These are phyloP conservation scores for Ampelomyces quisqualis DNA, from an alignment of 2,329 filamentous ascomycete genomes.

Conservation along the genomic window DNA sequence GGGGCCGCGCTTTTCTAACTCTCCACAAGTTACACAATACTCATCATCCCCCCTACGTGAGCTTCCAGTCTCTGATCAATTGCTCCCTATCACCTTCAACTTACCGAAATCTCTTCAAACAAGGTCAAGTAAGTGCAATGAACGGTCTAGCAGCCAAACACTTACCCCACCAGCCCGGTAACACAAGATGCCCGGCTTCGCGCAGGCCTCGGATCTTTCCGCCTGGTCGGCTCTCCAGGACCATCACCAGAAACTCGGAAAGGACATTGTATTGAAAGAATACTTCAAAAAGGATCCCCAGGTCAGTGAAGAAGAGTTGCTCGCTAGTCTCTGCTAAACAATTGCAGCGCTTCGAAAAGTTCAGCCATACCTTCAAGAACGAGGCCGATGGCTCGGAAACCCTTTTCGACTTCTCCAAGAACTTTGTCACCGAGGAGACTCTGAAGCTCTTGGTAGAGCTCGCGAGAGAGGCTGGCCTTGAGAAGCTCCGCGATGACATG, in stretches of 20 bases:
- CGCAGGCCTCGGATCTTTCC: conserved; percentile 80
- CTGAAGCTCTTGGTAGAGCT: conserved; percentile 83
- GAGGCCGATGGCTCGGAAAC: conserved; percentile 78
- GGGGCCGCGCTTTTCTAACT: conserved; percentile 20
- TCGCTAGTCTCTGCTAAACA: conserved; percentile 9
- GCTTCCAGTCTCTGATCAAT: conserved; percentile 18
- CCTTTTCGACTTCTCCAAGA: conserved; percentile 99
- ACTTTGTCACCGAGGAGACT: conserved; percentile 93
- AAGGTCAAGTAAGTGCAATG: conserved; percentile 5
- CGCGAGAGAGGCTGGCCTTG: conserved; percentile 84
- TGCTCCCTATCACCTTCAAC: conserved; percentile 9
- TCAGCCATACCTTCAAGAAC: conserved; percentile 81
- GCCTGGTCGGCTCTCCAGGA: conserved; percentile 89
- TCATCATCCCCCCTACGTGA: conserved; percentile 9
- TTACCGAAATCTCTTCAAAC: conserved; percentile 13
- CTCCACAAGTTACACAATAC: conserved; percentile 6
- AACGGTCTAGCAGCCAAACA: not conserved
- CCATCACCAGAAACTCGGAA: conserved; percentile 83
- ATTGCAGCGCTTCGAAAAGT: conserved; percentile 77
- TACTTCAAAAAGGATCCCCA: conserved; percentile 82
- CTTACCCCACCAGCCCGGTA: conserved; percentile 25
- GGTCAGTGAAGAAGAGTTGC: conserved; percentile 6
- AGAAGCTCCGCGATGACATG: conserved; percentile 95
- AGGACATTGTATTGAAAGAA: conserved; percentile 88
- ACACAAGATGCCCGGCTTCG: conserved; percentile 61